Base-by-base conservation (phyloP, 257 asterid genomes). In the Solanum piurae region DNA sequence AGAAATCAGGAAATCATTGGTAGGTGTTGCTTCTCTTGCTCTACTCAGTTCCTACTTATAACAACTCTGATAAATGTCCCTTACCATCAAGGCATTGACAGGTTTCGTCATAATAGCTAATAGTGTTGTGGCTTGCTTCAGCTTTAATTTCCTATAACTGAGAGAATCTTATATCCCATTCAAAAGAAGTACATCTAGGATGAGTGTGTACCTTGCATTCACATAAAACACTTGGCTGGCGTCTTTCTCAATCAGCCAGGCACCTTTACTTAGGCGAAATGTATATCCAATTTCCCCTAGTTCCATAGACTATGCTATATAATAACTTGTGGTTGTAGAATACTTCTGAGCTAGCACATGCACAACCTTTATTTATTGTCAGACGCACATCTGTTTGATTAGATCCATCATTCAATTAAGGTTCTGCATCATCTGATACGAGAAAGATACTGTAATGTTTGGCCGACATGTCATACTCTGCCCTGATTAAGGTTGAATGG, bases 1-100 rank as follows among this genome's bases (percentile, higher is more conserved):
- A 93, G 99, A 89, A 97, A 95, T 91, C 98, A 88, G 42, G 94
- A 87, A 83, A 88, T 94, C 84, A 91, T 94, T 37, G 99, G 99
- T 96, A 93, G 86, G 95, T 89, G 84, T 60, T 66, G 27, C 55
- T 87, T 83, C 25, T 87, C 79, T n/a, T 69, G 7, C 52, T 21
- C 64, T 16, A 14, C 36, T 25, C 73, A 20, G 10, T 40, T 21
- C 27, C n/a, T 18, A 36, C 23, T 11, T 40, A 1, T 85, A 52
- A 27, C 68, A 42, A 7, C n/a, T 44, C 42, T 23, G 44, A 25
- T 86, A 7, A 42, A 44, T 66, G 55, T 23, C 12, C 31, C 83
- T 77, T 42, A 77, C 62, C 84, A 42, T 77, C 85, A 34, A 79
- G 38, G 12, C 85, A 79, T 34, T 80, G 85, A 46, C 36, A 80